Percentiles rank a stretch among this genome's conserved stretches.
phyloP scores from a whole-genome alignment of 2,329 filamentous ascomycete genomes.

The Aphanoascus verrucosus region DNA sequence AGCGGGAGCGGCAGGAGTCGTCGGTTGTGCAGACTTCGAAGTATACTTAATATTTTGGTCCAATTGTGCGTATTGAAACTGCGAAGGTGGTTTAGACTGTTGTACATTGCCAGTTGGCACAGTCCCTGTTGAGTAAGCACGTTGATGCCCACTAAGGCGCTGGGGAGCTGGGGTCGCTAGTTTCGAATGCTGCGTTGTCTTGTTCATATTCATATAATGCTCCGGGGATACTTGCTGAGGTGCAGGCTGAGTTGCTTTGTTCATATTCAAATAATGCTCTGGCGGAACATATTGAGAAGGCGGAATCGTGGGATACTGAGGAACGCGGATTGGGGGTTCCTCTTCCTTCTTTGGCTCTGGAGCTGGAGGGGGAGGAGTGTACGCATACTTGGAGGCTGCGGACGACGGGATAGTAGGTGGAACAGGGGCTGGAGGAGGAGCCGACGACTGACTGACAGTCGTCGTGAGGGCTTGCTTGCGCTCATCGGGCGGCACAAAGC shows the following conservation, averaged over 20 bases:
- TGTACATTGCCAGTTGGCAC: constrained; percentile 13
- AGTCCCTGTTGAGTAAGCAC: constrained; percentile 23
- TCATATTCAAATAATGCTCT: constrained; percentile 7
- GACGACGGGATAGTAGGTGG: constrained; percentile 10
- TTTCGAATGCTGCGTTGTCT: constrained; percentile 17
- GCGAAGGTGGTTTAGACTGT: constrained; percentile 25
- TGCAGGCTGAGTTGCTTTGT: not conserved
- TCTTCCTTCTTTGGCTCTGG: constrained; percentile 13
- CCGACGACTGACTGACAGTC: constrained; percentile 18
- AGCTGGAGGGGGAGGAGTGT: constrained; percentile 16
- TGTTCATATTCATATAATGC: constrained; percentile 13
- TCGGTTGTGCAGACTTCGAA: constrained; percentile 19
- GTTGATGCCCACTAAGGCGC: constrained; percentile 22
- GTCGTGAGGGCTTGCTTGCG: constrained; percentile 1
- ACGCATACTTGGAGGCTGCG: constrained; percentile 16
- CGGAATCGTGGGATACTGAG: constrained; percentile 19
- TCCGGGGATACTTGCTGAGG: constrained; percentile 23
- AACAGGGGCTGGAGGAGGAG: constrained; percentile 21
- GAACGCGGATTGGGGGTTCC: not conserved
- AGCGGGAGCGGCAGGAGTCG: not conserved
- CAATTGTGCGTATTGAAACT: constrained; percentile 33
- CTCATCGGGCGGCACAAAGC: constrained; percentile 30
- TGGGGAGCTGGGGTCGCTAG: constrained; percentile 10
- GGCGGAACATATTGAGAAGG: constrained; percentile 25
- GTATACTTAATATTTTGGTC: constrained; percentile 32